phyloP scores from a whole-genome alignment of 345 rosid species.

The Camelina hispida region DNA sequence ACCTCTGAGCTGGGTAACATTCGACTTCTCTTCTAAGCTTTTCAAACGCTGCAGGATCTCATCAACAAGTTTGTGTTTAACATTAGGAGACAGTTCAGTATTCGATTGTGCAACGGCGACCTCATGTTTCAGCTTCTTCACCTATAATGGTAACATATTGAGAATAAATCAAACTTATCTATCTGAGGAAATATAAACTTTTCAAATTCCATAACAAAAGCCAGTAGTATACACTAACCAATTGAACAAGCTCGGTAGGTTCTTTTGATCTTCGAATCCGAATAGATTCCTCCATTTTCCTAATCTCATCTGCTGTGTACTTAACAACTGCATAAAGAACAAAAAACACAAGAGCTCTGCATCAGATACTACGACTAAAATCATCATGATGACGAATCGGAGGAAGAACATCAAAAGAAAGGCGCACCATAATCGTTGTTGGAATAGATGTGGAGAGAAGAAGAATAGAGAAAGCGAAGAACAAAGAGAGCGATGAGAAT shows the following conservation, averaged over 20 bases:
- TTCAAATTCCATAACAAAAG: background rate
- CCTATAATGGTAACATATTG: slow-evolving; percentile 45
- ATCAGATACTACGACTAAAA: background rate
- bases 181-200: background rate
- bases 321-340: slow-evolving; percentile 56
- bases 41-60: slow-evolving; percentile 69
- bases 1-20: slow-evolving; percentile 67
- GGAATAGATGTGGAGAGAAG: slow-evolving; percentile 79
- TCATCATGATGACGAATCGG: background rate
- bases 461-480: slow-evolving; percentile 80
- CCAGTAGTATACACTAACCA: slow-evolving; percentile 50
- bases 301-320: slow-evolving; percentile 84
- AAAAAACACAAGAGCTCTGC: background rate
- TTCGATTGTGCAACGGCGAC: slow-evolving; percentile 44
- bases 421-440: slow-evolving; percentile 50
- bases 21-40: slow-evolving; percentile 52
- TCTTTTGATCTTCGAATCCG: slow-evolving; percentile 81
- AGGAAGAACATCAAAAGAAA: background rate
- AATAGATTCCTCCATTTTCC: slow-evolving; percentile 83
- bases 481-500: slow-evolving; percentile 91
- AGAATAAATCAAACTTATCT: background rate
- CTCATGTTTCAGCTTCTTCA: slow-evolving; percentile 62
- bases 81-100: slow-evolving; percentile 54
- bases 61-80: slow-evolving; percentile 66
- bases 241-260: slow-evolving; percentile 62